Conservation (phyloP, 163 green algal species). For the Scenedesmus sp. region DNA sequence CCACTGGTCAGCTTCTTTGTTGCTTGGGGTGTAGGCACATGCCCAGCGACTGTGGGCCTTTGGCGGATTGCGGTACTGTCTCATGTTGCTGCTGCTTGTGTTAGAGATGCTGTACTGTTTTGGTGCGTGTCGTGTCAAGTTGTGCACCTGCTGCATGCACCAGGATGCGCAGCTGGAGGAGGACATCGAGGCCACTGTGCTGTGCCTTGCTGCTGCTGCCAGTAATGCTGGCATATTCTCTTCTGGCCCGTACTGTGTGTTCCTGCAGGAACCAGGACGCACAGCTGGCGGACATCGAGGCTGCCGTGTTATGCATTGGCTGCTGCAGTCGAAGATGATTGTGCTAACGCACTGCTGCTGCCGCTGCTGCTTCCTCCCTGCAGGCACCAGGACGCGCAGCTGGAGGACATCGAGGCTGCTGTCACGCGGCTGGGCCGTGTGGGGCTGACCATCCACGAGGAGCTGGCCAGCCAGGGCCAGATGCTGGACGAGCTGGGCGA, state of each 20-base stretch:
- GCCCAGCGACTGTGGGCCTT: no score
- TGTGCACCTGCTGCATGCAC: no score
- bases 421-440: conserved; percentile 70
- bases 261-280: not conserved
- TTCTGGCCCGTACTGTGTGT: not conserved
- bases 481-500: conserved; percentile 75
- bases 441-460: conserved; percentile 72
- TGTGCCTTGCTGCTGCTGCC: not conserved
- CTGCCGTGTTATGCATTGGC: no score
- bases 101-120: no score
- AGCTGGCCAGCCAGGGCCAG: conserved; percentile 64
- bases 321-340: not conserved
- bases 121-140: no score
- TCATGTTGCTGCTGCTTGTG: no score
- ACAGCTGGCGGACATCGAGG: not conserved
- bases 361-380: not conserved
- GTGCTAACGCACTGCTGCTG: not conserved
- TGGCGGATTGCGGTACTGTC: no score
- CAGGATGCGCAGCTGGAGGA: no score
- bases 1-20: no score
- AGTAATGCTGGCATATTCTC: no score
- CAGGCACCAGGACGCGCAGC: conserved; percentile 69
- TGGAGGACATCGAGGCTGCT: conserved; percentile 72
- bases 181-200: no score
- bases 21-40: no score